Conservation (phyloP, 179 eudicot genomes). For the Silene noctiflora region DNA sequence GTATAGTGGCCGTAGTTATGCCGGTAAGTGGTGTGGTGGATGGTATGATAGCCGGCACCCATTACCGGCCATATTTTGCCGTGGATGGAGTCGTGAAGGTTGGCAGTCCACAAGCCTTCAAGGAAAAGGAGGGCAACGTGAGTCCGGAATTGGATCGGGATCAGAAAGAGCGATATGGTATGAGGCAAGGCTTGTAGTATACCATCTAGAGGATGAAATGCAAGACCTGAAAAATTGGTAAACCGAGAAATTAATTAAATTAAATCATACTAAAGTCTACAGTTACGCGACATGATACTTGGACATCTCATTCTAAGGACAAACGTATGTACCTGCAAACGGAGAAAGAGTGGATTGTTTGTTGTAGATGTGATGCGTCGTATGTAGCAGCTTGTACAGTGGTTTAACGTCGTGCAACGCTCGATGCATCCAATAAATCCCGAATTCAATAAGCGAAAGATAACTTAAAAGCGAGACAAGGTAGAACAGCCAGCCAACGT, state of each 20-base stretch:
- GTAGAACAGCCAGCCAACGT: conserved; percentile 53
- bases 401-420: conserved; percentile 81
- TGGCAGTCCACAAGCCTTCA: conserved; percentile 85
- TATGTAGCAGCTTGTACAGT: conserved; percentile 76
- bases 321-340: conserved; percentile 79
- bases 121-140: conserved; percentile 67
- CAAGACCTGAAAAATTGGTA: conserved; percentile 49
- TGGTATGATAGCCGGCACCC: conserved; percentile 98
- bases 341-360: conserved; percentile 93
- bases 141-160: conserved; percentile 61
- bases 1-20: conserved; percentile 97
- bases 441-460: conserved; percentile 62
- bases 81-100: conserved; percentile 82
- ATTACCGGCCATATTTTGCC: conserved; percentile 88
- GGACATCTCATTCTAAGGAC: too few species aligned
- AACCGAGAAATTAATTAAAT: not conserved
- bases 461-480: conserved; percentile 40
- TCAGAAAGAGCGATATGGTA: conserved; percentile 55
- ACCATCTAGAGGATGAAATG: conserved; percentile 89
- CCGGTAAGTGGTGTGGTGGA: conserved; percentile 84
- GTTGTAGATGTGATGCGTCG: conserved; percentile 92
- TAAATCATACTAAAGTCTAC: too few species aligned
- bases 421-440: conserved; percentile 88
- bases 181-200: conserved; percentile 86
- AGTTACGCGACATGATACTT: too few species aligned